phyloP scores from a whole-genome alignment of 2,329 filamentous ascomycete species.

The Dactylellina cionopaga region DNA sequence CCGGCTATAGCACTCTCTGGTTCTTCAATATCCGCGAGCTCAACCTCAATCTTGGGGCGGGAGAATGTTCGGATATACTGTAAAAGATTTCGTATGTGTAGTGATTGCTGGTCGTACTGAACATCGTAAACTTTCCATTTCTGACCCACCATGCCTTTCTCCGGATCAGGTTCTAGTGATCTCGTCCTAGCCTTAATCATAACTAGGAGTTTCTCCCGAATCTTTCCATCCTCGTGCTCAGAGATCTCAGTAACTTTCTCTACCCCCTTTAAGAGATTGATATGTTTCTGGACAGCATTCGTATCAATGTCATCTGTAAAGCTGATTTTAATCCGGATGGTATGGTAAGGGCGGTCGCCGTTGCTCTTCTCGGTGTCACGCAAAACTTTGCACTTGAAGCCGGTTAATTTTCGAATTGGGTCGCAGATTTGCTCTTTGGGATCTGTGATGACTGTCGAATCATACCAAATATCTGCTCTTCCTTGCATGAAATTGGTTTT shows the following conservation, averaged over 20 bases:
- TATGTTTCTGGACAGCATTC: constrained; percentile 18
- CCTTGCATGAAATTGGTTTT: constrained; percentile 46
- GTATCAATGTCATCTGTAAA: constrained; percentile 1
- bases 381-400: constrained; percentile 36
- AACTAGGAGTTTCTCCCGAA: background rate
- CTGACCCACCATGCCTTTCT: constrained; percentile 14
- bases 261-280: constrained; percentile 32
- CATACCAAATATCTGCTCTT: constrained; percentile 41
- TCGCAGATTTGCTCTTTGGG: constrained; percentile 30
- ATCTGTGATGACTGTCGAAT: constrained; percentile 18
- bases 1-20: constrained; percentile 8
- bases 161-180: background rate
- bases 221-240: background rate
- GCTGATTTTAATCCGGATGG: constrained; percentile 7
- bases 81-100: constrained; percentile 26
- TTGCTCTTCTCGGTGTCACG: constrained; percentile 12
- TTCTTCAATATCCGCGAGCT: constrained; percentile 22
- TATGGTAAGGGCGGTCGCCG: constrained; percentile 5
- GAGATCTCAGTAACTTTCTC: background rate
- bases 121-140: constrained; percentile 20
- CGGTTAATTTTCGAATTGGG: constrained; percentile 14
- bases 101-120: constrained; percentile 27
- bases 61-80: constrained; percentile 39
- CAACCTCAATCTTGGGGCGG: constrained; percentile 1
- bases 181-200: background rate